phyloP scores from a whole-genome alignment of 495 filamentous ascomycete species.

The Penicillium odoratum region DNA sequence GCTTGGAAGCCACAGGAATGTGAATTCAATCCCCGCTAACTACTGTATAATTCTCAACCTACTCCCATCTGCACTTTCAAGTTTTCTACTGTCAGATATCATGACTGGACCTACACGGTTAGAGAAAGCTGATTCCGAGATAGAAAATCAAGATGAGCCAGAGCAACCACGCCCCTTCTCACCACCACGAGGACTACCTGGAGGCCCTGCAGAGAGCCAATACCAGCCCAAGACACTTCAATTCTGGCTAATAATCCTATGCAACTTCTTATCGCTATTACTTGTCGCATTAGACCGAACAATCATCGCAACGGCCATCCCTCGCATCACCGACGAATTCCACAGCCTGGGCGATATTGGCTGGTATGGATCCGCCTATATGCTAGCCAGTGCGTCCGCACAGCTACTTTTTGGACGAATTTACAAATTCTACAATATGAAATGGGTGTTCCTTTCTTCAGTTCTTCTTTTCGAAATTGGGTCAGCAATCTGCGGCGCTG shows the following conservation, averaged over 20 bases:
- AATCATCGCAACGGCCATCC: conserved; percentile 73
- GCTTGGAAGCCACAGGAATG: neutral
- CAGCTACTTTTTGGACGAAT: conserved; percentile 57
- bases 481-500: conserved; percentile 69
- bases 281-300: conserved; percentile 46
- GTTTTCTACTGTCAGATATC: neutral
- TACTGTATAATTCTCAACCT: neutral
- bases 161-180: neutral
- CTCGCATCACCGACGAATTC: conserved; percentile 67
- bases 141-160: neutral
- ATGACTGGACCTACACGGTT: neutral
- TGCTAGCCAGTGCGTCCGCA: conserved; percentile 48
- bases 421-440: conserved; percentile 62
- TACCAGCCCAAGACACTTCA: conserved; percentile 3
- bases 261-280: conserved; percentile 4
- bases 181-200: neutral
- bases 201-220: neutral
- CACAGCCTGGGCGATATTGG: conserved; percentile 59
- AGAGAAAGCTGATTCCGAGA: neutral
- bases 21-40: neutral
- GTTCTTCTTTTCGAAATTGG: conserved; percentile 63
- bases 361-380: conserved; percentile 56
- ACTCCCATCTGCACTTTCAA: neutral
- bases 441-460: conserved; percentile 58
- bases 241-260: conserved; percentile 10